Evolutionary conservation across 164 flowering plant species (phyloP).

Genomic region (Macadamia integrifolia): DNA sequence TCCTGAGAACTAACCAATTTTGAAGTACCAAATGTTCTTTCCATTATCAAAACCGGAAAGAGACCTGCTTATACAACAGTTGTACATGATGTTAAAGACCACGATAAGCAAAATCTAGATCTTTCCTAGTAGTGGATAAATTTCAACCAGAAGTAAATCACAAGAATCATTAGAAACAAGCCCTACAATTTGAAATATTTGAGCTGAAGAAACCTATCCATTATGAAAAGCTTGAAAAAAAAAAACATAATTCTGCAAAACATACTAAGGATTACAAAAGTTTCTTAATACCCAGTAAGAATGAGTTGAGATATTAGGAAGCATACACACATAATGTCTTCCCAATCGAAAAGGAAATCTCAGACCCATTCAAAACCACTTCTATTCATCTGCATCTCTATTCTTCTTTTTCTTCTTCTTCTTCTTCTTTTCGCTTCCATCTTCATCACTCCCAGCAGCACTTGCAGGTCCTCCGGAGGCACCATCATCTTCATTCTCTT

Average conservation of each 20-base stretch:
- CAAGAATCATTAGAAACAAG: too few species aligned
- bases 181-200: background rate
- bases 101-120: too few species aligned
- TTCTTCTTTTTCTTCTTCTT: conserved; percentile 27
- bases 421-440: conserved; percentile 43
- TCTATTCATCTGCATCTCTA: conserved; percentile 24
- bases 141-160: too few species aligned
- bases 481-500: too few species aligned
- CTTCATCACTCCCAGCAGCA: conserved; percentile 9
- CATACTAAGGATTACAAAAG: conserved; percentile 13
- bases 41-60: too few species aligned
- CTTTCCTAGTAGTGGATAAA: too few species aligned
- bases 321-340: conserved; percentile 2
- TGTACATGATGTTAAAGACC: too few species aligned
- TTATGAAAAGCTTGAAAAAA: conserved; percentile 2
- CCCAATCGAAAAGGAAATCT: background rate
- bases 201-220: background rate
- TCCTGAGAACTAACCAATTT: too few species aligned
- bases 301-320: background rate
- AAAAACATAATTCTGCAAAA: conserved; percentile 7
- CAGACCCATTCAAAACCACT: conserved; percentile 6
- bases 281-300: background rate
- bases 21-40: too few species aligned
- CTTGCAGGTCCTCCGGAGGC: conserved; percentile 9
- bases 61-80: too few species aligned